These are phyloP conservation scores for Mycena rebaudengoi DNA, from an alignment of 768 basidiomycete genomes.

Conservation along the genomic window DNA sequence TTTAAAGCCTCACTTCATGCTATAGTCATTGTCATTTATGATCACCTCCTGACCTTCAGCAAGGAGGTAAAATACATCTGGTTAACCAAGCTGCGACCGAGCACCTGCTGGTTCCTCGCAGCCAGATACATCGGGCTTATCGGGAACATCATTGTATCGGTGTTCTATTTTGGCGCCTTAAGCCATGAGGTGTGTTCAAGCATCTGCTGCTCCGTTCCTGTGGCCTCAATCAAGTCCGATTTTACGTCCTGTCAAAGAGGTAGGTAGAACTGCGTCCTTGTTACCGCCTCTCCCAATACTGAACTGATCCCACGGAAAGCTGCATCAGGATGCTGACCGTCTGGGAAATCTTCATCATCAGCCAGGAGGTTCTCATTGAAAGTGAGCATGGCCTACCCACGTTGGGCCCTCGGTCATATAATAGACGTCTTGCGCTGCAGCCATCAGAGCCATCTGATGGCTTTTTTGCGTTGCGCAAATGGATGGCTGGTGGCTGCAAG, in stretches of 20 bases:
- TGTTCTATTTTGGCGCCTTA: constrained; percentile 8
- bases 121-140: constrained; percentile 12
- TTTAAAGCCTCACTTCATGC: constrained; percentile 4
- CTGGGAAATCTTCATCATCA: constrained; percentile 13
- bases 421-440: too few species aligned
- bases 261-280: constrained; percentile 3
- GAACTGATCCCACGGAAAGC: constrained; percentile 6
- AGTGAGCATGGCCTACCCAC: constrained; percentile 12
- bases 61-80: constrained; percentile 17
- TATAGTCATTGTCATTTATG: constrained; percentile 17
- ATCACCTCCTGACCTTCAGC: constrained; percentile 12
- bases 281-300: constrained; percentile 12
- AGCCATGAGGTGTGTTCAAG: constrained; percentile 14
- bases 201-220: constrained; percentile 8
- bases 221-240: constrained; percentile 4
- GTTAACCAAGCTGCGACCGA: constrained; percentile 13
- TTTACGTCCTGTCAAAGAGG: constrained; percentile 8
- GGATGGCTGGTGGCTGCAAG: too few species aligned
- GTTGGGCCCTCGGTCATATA: constrained; percentile 1
- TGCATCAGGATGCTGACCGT: constrained; percentile 10
- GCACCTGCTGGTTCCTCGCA: constrained; percentile 18
- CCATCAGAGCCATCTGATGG: too few species aligned
- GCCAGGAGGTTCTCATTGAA: constrained; percentile 12
- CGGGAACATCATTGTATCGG: constrained; percentile 9
- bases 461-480: too few species aligned